These are phyloP conservation scores for Pharus latifolius DNA, from an alignment of 176 grass and related monocot genomes.

Conservation along the genomic window DNA sequence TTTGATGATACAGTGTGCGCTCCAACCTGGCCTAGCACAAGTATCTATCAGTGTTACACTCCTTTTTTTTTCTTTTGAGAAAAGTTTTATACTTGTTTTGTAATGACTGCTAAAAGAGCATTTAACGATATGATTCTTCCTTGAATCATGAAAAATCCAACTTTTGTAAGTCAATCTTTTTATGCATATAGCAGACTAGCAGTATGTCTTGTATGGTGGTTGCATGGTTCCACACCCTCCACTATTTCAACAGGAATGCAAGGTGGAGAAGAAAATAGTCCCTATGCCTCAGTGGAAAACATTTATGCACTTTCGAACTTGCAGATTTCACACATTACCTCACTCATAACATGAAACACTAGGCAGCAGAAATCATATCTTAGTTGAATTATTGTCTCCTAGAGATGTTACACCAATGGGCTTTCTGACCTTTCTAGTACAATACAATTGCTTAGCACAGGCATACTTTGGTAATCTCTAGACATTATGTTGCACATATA, in stretches of 20 bases:
- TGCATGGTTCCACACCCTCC: too few relatives aligned
- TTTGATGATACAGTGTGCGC: constrained; percentile 99
- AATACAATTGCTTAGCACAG: too few relatives aligned
- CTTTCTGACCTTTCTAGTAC: not conserved
- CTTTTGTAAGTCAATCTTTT: too few relatives aligned
- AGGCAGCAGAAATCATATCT: too few relatives aligned
- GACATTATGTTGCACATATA: too few relatives aligned
- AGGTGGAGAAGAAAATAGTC: too few relatives aligned
- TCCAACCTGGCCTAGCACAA: constrained; percentile 96
- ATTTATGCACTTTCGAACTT: too few relatives aligned
- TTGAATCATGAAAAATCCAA: not conserved
- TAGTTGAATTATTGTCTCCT: not conserved
- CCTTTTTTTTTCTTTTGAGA: not conserved
- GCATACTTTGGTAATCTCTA: too few relatives aligned
- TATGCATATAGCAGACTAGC: too few relatives aligned
- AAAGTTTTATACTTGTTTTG: not conserved
- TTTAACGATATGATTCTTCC: not conserved
- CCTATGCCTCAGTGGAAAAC: too few relatives aligned
- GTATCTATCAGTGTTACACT: constrained; percentile 20
- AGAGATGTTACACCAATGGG: not conserved
- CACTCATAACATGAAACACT: not conserved
- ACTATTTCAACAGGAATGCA: too few relatives aligned
- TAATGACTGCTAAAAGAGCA: not conserved
- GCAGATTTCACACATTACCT: not conserved
- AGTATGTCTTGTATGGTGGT: too few relatives aligned